phyloP scores from a whole-genome alignment of 2,329 filamentous ascomycete genomes.

The Monosporascus sp. region DNA sequence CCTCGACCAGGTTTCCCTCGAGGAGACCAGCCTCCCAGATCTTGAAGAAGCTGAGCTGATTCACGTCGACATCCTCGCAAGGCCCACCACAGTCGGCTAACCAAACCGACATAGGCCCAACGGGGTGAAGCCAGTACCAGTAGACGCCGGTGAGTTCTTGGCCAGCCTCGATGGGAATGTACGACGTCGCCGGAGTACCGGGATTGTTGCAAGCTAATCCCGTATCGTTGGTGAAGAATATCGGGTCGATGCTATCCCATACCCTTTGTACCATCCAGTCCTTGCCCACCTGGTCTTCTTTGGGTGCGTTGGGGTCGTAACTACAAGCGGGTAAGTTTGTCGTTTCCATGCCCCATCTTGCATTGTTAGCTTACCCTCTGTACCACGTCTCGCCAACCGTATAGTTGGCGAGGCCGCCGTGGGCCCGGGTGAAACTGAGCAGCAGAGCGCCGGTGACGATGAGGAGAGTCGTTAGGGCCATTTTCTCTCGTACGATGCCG shows the following conservation, averaged over 20 bases:
- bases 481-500: background rate
- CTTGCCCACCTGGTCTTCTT: conserved; percentile 27
- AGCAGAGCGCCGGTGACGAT: conserved; percentile 8
- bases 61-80: conserved; percentile 25
- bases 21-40: conserved; percentile 33
- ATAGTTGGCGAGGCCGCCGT: conserved; percentile 35
- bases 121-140: conserved; percentile 36
- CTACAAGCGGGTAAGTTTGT: conserved; percentile 13
- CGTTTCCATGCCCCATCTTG: background rate
- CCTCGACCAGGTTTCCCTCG: conserved; percentile 26
- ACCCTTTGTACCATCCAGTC: conserved; percentile 33
- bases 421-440: conserved; percentile 16
- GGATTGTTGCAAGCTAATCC: conserved; percentile 33
- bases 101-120: conserved; percentile 35
- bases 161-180: conserved; percentile 32
- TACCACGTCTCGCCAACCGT: conserved; percentile 36
- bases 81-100: conserved; percentile 28
- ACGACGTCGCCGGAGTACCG: conserved; percentile 26
- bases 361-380: conserved; percentile 26
- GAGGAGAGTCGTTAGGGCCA: conserved; percentile 5
- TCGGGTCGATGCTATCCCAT: conserved; percentile 33
- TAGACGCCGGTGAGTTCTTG: conserved; percentile 33
- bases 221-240: conserved; percentile 27
- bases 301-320: conserved; percentile 27
- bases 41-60: conserved; percentile 31